Conservation (phyloP, 805 yeast species). For the Candida arabinofermentans region DNA sequence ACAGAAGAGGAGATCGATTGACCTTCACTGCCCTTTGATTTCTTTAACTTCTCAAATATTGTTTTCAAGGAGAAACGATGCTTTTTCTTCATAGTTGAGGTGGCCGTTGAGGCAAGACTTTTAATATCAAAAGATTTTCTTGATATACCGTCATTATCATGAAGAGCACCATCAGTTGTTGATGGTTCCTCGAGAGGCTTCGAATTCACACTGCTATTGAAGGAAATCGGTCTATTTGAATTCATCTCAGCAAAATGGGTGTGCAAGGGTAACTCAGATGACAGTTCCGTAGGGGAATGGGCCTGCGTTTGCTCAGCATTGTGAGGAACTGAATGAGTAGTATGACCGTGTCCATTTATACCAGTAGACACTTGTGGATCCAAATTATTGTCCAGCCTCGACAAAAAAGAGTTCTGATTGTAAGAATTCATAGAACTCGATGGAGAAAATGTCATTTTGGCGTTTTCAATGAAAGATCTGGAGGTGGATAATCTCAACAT, state of each 20-base stretch:
- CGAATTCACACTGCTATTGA: no score
- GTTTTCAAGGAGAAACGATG: slow-evolving; percentile 11
- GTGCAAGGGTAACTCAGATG: no score
- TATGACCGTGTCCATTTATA: no score
- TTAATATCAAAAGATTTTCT: neutral
- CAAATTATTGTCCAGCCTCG: slow-evolving; percentile 1
- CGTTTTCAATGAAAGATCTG: slow-evolving; percentile 20
- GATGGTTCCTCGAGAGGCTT: no score
- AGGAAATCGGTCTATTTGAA: no score
- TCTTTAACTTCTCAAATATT: slow-evolving; percentile 10
- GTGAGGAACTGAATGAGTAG: neutral
- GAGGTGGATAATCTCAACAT: slow-evolving; percentile 28
- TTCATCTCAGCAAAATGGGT: no score
- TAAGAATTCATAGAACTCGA: slow-evolving; percentile 10
- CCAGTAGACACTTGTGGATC: no score
- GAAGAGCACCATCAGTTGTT: no score
- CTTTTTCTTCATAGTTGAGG: slow-evolving; percentile 1
- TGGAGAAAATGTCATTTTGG: slow-evolving; percentile 17
- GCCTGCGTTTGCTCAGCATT: no score
- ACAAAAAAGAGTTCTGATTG: slow-evolving; percentile 6
- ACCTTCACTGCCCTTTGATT: slow-evolving; percentile 4
- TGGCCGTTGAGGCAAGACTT: neutral
- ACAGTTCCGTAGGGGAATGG: no score
- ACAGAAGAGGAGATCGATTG: neutral
- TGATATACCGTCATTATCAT: no score